Evolutionary conservation across 305 asterid species (phyloP).

Genomic region (Fraxinus albicans): DNA sequence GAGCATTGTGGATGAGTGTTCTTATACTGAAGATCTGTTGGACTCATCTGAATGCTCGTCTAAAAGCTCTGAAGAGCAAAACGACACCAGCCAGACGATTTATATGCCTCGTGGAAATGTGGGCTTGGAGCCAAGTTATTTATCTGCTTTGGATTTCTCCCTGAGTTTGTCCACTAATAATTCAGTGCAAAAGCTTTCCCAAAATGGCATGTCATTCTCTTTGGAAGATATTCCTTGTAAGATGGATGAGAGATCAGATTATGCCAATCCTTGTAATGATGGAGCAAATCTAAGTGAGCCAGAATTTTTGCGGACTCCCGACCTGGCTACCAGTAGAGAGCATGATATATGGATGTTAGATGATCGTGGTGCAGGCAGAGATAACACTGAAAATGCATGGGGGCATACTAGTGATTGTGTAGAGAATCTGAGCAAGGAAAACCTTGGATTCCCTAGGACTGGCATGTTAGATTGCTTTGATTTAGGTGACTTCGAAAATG

Average conservation of each 20-base stretch:
- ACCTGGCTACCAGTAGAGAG: conserved; percentile 32
- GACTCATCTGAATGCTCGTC: conserved; percentile 77
- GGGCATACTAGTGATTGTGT: conserved; percentile 37
- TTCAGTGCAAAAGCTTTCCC: conserved; percentile 33
- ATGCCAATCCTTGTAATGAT: conserved; percentile 24
- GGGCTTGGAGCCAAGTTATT: conserved; percentile 44
- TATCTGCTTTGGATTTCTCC: conserved; percentile 69
- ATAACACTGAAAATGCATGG: conserved; percentile 32
- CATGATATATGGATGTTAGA: conserved; percentile 28
- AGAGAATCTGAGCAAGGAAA: conserved; percentile 33
- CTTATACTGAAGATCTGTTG: conserved; percentile 54
- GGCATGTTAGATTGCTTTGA: conserved; percentile 21
- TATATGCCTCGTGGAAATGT: conserved; percentile 20
- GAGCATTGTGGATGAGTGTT: conserved; percentile 44
- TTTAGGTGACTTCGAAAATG: conserved; percentile 32
- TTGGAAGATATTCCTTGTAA: conserved; percentile 28
- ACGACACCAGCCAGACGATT: conserved; percentile 41
- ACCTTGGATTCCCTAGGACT: conserved; percentile 32
- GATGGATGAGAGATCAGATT: conserved; percentile 30
- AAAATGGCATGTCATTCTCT: conserved; percentile 36
- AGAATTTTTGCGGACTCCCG: conserved; percentile 29
- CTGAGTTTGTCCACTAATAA: conserved; percentile 40
- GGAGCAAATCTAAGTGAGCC: conserved; percentile 30
- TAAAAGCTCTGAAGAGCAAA: conserved; percentile 57
- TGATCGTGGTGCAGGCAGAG: conserved; percentile 27